Evolutionary conservation across 805 yeast genomes (phyloP), one percentile per base, ranked within the genome.

Genomic region (Torulaspora delbrueckii): DNA sequence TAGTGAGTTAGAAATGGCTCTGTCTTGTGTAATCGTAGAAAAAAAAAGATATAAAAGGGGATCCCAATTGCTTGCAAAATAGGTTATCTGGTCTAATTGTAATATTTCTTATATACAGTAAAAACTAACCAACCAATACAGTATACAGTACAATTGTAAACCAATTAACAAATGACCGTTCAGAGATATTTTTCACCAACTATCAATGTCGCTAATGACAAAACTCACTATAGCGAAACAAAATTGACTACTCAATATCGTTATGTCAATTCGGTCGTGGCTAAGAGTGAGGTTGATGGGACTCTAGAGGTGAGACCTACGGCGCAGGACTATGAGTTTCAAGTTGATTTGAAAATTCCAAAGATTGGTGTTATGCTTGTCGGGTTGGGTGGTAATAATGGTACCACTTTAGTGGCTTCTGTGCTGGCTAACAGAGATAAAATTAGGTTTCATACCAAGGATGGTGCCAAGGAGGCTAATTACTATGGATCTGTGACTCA

Each of bases 311-410:
- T 90, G 42, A 79, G 82, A 16, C 95, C 95, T 18, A 77, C 82
- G 44, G 62, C 76, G 46, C 76, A 76, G 53, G 84, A 87, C 54
- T 87, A 87, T 62, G 83, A 88, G 63, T 91, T 90, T 76, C 86
- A 87, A 68, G 82, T 86, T 42, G 95, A 88, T 57, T 75, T 86
- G 63, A 76, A 74, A 46, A 79, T 82, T 36, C 96, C 96, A 57
- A 88, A 84, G 68, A 77, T 88, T 40, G 98, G 98, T 58, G 73
- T 90, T 52, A 69, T 90, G 80, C 75, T 91, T 52, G 97, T 90
- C 28, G 98, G 98, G 57, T 75, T 90, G 55, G 97, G 97, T 58
- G 98, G 98, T 69, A 90, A 90, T 75, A 90, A 90, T 63, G 98
- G 97, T 68, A 77, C 96, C 48, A 90, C 98, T 10, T 75, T 91